Evolutionary conservation across 176 grass and related monocot genomes (phyloP).

Genomic region (Thinopyrum elongatum): DNA sequence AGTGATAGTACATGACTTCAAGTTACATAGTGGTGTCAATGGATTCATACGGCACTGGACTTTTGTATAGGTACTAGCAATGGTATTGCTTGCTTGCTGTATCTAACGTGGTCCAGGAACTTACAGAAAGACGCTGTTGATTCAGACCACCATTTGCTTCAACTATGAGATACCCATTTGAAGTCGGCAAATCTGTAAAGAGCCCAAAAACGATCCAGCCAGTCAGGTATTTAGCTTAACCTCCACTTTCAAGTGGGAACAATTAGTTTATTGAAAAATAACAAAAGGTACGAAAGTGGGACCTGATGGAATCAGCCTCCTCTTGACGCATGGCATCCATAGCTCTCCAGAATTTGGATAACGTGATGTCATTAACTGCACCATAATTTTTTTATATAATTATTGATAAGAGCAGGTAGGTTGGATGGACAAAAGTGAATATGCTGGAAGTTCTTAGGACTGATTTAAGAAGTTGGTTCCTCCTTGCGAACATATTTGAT

Average conservation of each 20-base stretch:
- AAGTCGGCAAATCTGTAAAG: conserved; percentile 65
- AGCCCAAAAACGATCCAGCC: not conserved
- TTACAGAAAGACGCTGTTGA: conserved; percentile 95
- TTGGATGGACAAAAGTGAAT: not conserved
- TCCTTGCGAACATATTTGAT: not conserved
- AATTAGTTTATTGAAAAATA: not conserved
- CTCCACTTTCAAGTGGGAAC: not conserved
- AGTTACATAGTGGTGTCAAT: not conserved
- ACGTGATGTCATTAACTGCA: conserved; percentile 75
- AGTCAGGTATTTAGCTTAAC: not conserved
- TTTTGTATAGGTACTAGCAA: not conserved
- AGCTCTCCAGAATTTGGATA: conserved; percentile 59
- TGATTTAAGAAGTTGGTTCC: not conserved
- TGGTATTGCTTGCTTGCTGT: not conserved
- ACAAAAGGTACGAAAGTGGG: conserved; percentile 32
- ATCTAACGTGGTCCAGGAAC: conserved; percentile 22
- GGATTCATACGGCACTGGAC: conserved; percentile 16
- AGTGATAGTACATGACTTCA: conserved; percentile 5
- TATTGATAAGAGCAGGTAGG: not conserved
- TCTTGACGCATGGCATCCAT: conserved; percentile 75
- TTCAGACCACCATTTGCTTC: conserved; percentile 99
- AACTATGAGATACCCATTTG: conserved; percentile 94
- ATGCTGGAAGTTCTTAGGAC: not conserved
- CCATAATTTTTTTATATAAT: not conserved
- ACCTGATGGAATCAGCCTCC: conserved; percentile 66